Conservation (phyloP, 2,329 filamentous ascomycete species). For the Paraphaeosphaeria minitans region DNA sequence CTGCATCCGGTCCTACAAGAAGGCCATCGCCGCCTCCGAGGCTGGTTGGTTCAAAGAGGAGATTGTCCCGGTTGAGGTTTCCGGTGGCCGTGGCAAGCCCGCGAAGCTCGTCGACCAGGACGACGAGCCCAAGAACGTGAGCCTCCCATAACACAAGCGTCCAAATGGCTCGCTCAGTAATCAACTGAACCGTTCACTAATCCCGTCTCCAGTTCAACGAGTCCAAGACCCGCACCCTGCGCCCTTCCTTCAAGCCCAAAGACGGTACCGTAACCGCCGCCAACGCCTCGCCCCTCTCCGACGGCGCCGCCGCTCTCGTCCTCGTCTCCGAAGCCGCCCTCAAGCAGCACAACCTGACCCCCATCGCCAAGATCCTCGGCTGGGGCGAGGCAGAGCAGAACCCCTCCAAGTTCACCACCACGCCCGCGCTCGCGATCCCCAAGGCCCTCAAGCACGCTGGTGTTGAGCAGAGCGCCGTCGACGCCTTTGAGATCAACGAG, state of each 20-base stretch:
- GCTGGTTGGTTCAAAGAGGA: constrained; percentile 81
- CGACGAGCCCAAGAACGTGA: constrained; percentile 91
- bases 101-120: constrained; percentile 79
- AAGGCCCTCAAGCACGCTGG: constrained; percentile 97
- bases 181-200: constrained; percentile 18
- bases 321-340: constrained; percentile 93
- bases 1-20: constrained; percentile 93
- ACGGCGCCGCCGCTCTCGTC: constrained; percentile 89
- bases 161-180: background rate
- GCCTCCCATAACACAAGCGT: constrained; percentile 22
- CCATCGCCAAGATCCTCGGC: constrained; percentile 93
- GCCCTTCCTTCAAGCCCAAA: constrained; percentile 81
- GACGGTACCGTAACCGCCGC: constrained; percentile 91
- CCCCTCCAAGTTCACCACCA: constrained; percentile 94
- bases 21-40: constrained; percentile 84
- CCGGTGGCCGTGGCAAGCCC: constrained; percentile 89
- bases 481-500: constrained; percentile 99
- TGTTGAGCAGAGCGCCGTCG: constrained; percentile 75
- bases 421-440: constrained; percentile 90
- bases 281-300: constrained; percentile 95
- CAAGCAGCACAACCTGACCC: constrained; percentile 88
- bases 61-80: constrained; percentile 88
- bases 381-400: constrained; percentile 94
- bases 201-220: constrained; percentile 55
- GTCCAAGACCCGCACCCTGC: constrained; percentile 57